These are phyloP conservation scores for Rhodotorula taiwanensis DNA, from an alignment of 768 basidiomycete species.

Conservation along the genomic window DNA sequence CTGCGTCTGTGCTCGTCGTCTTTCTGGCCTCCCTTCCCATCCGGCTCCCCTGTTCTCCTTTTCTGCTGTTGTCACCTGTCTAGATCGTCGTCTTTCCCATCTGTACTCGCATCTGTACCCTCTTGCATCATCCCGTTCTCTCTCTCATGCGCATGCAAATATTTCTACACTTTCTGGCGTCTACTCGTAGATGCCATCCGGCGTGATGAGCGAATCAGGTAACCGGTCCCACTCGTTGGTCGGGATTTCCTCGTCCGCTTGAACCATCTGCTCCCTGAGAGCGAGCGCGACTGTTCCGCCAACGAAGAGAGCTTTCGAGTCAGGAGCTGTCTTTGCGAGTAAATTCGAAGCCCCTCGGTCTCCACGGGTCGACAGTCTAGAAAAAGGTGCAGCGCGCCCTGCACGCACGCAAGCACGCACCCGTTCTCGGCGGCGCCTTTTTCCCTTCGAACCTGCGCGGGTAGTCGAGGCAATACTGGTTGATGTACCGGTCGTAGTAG, in stretches of 20 bases:
- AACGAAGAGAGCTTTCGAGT: too few relatives aligned
- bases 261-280: constrained; percentile 20
- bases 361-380: too few relatives aligned
- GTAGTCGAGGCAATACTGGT: constrained; percentile 9
- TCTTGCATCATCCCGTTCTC: too few relatives aligned
- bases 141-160: neutral
- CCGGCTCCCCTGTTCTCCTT: too few relatives aligned
- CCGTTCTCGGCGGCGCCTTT: constrained; percentile 20
- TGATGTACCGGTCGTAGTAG: constrained; percentile 35
- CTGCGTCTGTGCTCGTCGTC: too few relatives aligned
- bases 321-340: too few relatives aligned
- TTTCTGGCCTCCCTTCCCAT: too few relatives aligned
- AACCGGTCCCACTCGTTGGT: constrained; percentile 30
- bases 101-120: neutral
- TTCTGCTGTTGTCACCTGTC: neutral
- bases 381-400: too few relatives aligned
- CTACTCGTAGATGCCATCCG: constrained; percentile 1
- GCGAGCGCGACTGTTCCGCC: constrained; percentile 30
- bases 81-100: neutral
- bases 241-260: constrained; percentile 24
- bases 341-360: too few relatives aligned
- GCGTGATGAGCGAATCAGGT: constrained; percentile 24
- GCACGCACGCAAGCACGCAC: constrained; percentile 17
- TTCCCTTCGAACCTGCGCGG: neutral
- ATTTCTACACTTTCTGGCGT: too few relatives aligned